These are phyloP conservation scores for Coemansia sp. DNA, from an alignment of 192 early-diverging fungal genomes.

Conservation along the genomic window DNA sequence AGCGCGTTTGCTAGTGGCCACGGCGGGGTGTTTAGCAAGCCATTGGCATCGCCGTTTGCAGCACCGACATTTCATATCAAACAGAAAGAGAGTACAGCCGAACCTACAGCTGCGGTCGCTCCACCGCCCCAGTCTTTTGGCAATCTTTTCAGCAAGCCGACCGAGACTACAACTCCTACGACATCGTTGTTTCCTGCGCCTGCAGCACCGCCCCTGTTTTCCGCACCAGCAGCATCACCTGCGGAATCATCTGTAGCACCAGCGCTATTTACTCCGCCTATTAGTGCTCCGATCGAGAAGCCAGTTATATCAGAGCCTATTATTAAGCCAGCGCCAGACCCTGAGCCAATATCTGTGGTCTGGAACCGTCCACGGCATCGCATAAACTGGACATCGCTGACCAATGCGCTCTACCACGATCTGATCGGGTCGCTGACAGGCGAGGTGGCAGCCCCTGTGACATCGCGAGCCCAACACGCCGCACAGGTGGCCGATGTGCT, in stretches of 20 bases:
- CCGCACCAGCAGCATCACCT: not conserved
- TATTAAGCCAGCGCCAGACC: not conserved
- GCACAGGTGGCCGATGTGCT: constrained; percentile 17
- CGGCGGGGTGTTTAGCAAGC: constrained; percentile 11
- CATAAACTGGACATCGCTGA: constrained; percentile 47
- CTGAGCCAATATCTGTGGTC: constrained; percentile 14
- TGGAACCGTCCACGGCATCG: constrained; percentile 47
- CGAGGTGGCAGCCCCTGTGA: constrained; percentile 16
- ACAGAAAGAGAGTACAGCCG: not conserved
- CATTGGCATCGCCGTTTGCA: not conserved
- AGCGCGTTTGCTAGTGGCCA: constrained; percentile 27
- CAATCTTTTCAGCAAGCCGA: not conserved
- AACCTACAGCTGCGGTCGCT: not conserved
- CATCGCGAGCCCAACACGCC: constrained; percentile 1
- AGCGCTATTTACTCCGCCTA: not conserved
- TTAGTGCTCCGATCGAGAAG: not conserved
- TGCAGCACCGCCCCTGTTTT: not conserved
- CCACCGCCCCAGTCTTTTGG: not conserved
- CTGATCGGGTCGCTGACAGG: constrained; percentile 27
- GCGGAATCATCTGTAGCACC: not conserved
- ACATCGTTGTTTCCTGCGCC: not conserved
- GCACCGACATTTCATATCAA: not conserved
- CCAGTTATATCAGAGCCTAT: not conserved
- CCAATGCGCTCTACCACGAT: constrained; percentile 36
- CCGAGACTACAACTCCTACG: not conserved